phyloP scores from a whole-genome alignment of 768 basidiomycete species.

The Suillus paluster region DNA sequence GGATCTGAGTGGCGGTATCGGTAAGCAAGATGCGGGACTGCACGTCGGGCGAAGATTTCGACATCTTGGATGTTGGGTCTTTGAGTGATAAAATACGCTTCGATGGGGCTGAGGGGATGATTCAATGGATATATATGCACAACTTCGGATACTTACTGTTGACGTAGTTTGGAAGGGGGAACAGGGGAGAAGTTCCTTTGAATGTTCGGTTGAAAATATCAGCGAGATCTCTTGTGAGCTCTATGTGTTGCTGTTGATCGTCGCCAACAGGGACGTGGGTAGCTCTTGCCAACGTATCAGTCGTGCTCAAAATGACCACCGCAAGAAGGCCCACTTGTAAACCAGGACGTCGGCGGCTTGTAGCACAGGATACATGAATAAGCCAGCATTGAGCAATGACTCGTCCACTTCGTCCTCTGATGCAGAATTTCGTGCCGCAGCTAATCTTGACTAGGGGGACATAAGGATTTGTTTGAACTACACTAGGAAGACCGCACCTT shows the following conservation, averaged over 20 bases:
- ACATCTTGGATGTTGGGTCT: conserved; percentile 91
- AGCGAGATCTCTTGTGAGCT: conserved; percentile 84
- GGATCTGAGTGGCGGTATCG: conserved; percentile 65
- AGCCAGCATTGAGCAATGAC: conserved; percentile 77
- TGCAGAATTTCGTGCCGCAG: conserved; percentile 71
- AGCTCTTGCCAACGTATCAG: conserved; percentile 50
- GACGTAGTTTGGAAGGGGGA: conserved; percentile 73
- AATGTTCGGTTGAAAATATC: conserved; percentile 81
- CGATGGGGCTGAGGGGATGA: conserved; percentile 61
- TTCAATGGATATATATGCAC: background rate
- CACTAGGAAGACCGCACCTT: conserved; percentile 57
- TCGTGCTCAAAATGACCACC: background rate
- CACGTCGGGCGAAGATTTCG: conserved; percentile 83
- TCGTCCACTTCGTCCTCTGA: conserved; percentile 83
- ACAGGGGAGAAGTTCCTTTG: conserved; percentile 49
- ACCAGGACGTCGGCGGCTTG: conserved; percentile 92
- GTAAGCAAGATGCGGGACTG: conserved; percentile 87
- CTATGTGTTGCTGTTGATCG: conserved; percentile 94
- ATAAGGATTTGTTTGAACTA: conserved; percentile 3
- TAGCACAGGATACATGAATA: conserved; percentile 91
- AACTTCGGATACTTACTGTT: conserved; percentile 57
- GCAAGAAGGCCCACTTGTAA: conserved; percentile 62
- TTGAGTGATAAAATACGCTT: conserved; percentile 85
- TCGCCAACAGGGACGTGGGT: conserved; percentile 97
- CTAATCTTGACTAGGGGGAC: conserved; percentile 66